phyloP scores from a whole-genome alignment of 2,329 filamentous ascomycete species.

The Botrytis elliptica region DNA sequence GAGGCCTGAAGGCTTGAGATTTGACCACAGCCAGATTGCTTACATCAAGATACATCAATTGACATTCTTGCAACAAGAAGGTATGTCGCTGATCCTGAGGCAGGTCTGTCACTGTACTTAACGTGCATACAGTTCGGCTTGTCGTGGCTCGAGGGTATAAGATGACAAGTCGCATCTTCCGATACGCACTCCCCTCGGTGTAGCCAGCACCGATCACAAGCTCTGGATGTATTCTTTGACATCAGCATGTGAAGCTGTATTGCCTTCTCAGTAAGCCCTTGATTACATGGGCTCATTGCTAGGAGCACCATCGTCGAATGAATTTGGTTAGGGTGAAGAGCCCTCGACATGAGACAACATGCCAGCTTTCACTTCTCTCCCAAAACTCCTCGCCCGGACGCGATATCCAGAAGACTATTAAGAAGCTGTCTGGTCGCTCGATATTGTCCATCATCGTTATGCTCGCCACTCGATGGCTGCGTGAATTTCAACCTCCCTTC shows the following conservation, averaged over 20 bases:
- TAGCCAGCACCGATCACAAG: not conserved
- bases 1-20: not conserved
- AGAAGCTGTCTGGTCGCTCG: constrained; percentile 31
- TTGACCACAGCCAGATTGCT: not conserved
- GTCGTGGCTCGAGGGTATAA: not conserved
- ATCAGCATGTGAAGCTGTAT: not conserved
- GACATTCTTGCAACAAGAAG: not conserved
- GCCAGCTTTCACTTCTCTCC: not conserved
- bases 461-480: constrained; percentile 22
- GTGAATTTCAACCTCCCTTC: constrained; percentile 45
- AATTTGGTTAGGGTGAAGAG: not conserved
- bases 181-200: not conserved
- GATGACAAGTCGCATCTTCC: not conserved
- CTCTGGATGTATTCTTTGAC: not conserved
- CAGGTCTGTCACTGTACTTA: not conserved
- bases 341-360: not conserved
- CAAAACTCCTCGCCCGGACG: constrained; percentile 25
- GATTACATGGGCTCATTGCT: not conserved
- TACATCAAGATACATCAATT: too few species aligned
- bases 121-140: too few species aligned
- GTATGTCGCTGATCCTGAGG: not conserved
- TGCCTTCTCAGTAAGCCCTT: not conserved
- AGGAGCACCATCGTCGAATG: not conserved
- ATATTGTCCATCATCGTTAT: constrained; percentile 27
- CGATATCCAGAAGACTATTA: constrained; percentile 28